A percentile compares a stretch with the other conserved stretches of the same genome.
phyloP scores from a whole-genome alignment of 495 filamentous ascomycete species.

The Xylaria castorea region DNA sequence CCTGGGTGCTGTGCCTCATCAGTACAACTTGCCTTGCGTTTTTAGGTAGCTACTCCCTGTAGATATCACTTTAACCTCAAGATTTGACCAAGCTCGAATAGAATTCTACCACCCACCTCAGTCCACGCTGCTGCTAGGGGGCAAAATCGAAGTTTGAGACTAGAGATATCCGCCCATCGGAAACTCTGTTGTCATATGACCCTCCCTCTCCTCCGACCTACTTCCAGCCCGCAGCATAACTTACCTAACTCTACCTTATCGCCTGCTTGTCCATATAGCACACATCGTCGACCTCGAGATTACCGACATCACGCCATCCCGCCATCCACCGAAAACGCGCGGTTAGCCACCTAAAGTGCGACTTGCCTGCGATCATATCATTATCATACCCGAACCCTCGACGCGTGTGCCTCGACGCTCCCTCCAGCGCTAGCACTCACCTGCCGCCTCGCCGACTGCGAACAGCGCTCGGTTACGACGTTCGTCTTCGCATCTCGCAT shows the following conservation, averaged over 20 bases:
- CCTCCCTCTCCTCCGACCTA: not conserved
- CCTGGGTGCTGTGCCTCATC: not conserved
- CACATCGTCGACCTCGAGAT: not conserved
- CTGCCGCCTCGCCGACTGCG: conserved; percentile 9
- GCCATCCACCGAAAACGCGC: conserved; percentile 2
- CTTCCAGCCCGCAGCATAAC: not conserved
- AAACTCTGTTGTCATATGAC: conserved; percentile 1
- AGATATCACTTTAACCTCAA: conserved; percentile 18
- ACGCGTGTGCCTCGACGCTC: conserved; percentile 9
- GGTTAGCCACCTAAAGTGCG: conserved; percentile 7
- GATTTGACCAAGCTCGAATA: not conserved
- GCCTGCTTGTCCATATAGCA: not conserved
- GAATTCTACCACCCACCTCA: conserved; percentile 1
- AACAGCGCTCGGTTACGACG: not conserved
- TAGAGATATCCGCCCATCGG: not conserved
- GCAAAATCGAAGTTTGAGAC: not conserved
- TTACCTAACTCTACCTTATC: conserved; percentile 3
- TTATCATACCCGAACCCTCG: not conserved
- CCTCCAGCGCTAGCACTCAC: not conserved
- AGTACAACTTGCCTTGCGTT: not conserved
- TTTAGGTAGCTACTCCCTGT: conserved; percentile 4
- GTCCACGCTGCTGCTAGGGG: not conserved
- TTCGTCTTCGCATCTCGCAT: not conserved
- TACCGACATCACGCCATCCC: not conserved
- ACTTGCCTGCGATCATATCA: conserved; percentile 8